Percentiles rank a stretch among this genome's conserved stretches.
Conservation (phyloP, 2,329 filamentous ascomycete genomes). For the Penicillium sp. region DNA sequence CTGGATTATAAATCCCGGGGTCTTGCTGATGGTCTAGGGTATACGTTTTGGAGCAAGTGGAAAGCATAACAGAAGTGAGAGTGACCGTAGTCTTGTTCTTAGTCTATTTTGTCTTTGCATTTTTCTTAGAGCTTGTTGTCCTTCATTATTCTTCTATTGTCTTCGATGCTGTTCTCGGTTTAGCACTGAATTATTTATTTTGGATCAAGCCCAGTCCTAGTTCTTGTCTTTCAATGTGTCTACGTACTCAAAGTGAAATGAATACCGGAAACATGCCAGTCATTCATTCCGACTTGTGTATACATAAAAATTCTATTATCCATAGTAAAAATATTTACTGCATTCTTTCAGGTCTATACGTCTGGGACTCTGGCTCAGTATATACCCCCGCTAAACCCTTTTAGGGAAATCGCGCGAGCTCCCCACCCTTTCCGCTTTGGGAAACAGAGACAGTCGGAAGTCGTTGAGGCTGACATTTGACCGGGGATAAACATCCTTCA, state of each 20-base stretch:
- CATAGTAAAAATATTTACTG: too few species aligned
- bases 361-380: not conserved
- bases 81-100: too few species aligned
- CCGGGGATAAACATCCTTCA: too few species aligned
- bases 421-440: not conserved
- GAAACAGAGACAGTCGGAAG: not conserved
- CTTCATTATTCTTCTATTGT: not conserved
- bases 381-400: not conserved
- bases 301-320: not conserved
- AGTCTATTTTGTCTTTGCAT: not conserved
- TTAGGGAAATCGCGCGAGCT: slow-evolving; percentile 11
- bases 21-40: not conserved
- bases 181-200: not conserved
- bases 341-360: too few species aligned
- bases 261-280: not conserved
- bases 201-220: too few species aligned
- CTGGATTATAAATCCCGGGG: not conserved
- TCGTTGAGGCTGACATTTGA: not conserved
- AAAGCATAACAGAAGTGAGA: too few species aligned
- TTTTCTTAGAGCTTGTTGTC: not conserved
- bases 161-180: not conserved
- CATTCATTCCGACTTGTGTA: not conserved
- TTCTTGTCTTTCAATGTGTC: too few species aligned
- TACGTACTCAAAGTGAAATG: too few species aligned
- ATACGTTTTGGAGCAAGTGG: not conserved